Evolutionary conservation across 2,329 filamentous ascomycete species (phyloP).

Genomic region (Tympanopsis confertula): DNA sequence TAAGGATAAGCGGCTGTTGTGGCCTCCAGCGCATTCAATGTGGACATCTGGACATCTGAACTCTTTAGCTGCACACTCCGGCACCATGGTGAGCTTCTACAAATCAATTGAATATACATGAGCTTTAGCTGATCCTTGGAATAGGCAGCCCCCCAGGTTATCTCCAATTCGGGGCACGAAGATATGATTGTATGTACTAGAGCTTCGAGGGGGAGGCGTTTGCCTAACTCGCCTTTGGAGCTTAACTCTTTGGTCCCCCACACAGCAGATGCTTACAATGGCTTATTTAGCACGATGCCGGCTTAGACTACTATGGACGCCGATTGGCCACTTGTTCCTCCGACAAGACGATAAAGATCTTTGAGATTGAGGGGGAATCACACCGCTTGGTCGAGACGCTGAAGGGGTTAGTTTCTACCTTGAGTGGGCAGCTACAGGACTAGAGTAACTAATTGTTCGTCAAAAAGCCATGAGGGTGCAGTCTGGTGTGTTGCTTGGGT

Average conservation of each 20-base stretch:
- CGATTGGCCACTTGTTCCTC: constrained; percentile 94
- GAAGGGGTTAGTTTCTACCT: constrained; percentile 58
- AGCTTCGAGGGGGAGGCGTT: no score
- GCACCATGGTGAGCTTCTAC: no score
- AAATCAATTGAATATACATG: no score
- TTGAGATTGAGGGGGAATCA: constrained; percentile 87
- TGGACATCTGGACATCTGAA: no score
- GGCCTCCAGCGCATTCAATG: no score
- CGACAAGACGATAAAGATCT: constrained; percentile 98
- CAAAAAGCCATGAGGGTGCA: constrained; percentile 75
- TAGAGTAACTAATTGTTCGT: background rate
- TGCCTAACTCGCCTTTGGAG: no score
- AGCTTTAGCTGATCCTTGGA: no score
- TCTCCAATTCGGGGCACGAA: constrained; percentile 83
- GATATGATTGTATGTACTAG: constrained; percentile 86
- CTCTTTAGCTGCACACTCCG: no score
- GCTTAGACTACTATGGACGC: constrained; percentile 95
- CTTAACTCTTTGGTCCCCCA: no score
- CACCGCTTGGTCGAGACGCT: constrained; percentile 85
- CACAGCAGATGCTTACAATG: no score
- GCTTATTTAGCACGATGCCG: constrained; percentile 84
- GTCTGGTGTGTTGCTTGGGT: constrained; percentile 97
- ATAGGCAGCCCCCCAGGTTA: constrained; percentile 45
- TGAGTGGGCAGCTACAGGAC: no score
- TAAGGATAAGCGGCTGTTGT: no score